Conservation (phyloP, 2,329 filamentous ascomycete species). For the Fusarium nisikadoi region DNA sequence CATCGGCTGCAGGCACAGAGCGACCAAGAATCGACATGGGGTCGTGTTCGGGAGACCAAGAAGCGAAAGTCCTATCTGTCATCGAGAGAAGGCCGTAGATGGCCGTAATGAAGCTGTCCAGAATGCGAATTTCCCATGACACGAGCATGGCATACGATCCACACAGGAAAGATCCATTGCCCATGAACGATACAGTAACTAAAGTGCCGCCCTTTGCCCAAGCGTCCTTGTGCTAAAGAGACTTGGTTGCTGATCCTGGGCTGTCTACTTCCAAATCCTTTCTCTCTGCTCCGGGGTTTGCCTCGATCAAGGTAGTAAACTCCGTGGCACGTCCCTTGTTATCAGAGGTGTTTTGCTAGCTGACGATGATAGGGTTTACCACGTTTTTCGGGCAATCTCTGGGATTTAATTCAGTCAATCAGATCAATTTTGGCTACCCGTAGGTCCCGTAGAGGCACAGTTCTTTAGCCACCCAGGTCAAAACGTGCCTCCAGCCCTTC, state of each 20-base stretch:
- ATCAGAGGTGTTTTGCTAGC: conserved; percentile 14
- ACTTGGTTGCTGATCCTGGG: conserved; percentile 11
- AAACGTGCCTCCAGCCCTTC: conserved; percentile 9
- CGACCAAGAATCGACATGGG: not conserved
- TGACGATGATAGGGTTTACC: conserved; percentile 14
- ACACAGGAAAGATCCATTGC: not conserved
- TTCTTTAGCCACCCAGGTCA: not conserved
- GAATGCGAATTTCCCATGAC: conserved; percentile 22
- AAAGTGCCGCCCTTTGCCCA: not conserved
- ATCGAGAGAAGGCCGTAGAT: not conserved
- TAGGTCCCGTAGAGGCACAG: not conserved
- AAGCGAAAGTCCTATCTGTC: not conserved
- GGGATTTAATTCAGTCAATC: conserved; percentile 8
- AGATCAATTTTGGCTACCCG: conserved; percentile 8
- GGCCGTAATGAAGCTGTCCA: conserved; percentile 3
- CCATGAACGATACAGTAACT: not conserved
- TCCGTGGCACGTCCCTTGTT: conserved; percentile 25
- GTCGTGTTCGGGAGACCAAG: conserved; percentile 20
- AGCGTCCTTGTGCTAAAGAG: conserved; percentile 1
- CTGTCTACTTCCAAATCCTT: conserved; percentile 14
- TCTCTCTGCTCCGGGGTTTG: conserved; percentile 17
- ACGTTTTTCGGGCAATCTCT: conserved; percentile 23
- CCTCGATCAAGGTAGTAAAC: conserved; percentile 18
- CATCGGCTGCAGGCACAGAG: conserved; percentile 10
- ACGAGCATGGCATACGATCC: conserved; percentile 18